A percentile compares a stretch with the other conserved stretches of the same genome.
Evolutionary conservation across 306 rosid genomes (phyloP).

Genomic region (Quercus gilva): DNA sequence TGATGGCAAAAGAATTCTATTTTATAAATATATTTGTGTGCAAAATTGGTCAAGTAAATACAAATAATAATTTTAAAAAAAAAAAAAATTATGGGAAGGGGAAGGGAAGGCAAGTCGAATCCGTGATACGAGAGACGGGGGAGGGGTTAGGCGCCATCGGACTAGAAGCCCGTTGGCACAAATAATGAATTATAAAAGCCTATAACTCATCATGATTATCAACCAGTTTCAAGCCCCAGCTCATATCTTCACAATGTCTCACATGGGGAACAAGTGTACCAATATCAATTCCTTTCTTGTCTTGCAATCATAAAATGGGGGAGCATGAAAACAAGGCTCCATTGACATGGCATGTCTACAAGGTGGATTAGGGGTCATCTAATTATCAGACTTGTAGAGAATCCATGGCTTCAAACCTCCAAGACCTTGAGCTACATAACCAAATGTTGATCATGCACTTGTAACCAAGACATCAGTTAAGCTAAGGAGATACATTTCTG

Average conservation of each 20-base stretch:
- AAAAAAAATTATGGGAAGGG: neutral
- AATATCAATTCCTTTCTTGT: conserved; percentile 58
- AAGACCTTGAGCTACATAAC: conserved; percentile 72
- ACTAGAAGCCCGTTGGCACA: neutral
- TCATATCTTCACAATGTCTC: conserved; percentile 77
- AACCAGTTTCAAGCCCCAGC: conserved; percentile 53
- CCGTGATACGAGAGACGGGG: neutral
- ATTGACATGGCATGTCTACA: conserved; percentile 67
- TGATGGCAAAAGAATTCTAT: neutral
- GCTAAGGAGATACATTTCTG: conserved; percentile 71
- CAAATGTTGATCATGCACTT: conserved; percentile 75
- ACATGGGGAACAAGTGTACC: conserved; percentile 63
- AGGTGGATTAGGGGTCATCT: conserved; percentile 53
- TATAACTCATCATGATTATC: conserved; percentile 19
- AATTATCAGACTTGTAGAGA: conserved; percentile 62
- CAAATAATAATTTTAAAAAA: no score
- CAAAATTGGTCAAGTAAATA: neutral
- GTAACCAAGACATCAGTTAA: conserved; percentile 57
- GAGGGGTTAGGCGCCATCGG: neutral
- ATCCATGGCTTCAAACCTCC: conserved; percentile 81
- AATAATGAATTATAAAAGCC: neutral
- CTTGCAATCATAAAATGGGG: conserved; percentile 75
- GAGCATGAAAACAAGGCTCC: conserved; percentile 82
- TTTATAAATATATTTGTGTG: neutral
- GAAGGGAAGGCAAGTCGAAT: no score